Percentiles rank a stretch among this genome's conserved stretches.
phyloP scores from a whole-genome alignment of 176 grass and related monocot species.

The Tillandsia fasciculata region DNA sequence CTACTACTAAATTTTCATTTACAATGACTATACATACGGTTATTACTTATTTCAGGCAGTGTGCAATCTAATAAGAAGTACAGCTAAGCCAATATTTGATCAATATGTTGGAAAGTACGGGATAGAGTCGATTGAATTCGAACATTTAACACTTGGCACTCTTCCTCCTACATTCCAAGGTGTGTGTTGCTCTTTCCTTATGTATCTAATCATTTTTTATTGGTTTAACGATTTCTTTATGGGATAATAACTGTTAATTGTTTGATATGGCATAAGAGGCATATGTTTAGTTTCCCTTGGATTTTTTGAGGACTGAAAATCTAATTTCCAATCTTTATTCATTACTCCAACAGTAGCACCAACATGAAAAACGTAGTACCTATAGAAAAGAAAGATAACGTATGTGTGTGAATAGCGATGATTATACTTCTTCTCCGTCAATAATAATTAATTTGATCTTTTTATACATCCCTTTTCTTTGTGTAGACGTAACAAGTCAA shows the following conservation, averaged over 20 bases:
- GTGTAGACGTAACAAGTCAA: not conserved
- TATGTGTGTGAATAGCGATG: not conserved
- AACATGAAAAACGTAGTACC: no score
- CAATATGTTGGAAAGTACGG: slow-evolving; percentile 76
- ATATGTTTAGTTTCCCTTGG: no score
- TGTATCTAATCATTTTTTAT: not conserved
- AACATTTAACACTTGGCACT: slow-evolving; percentile 52
- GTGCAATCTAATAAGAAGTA: slow-evolving; percentile 64
- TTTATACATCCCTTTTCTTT: not conserved
- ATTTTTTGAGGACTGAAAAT: no score
- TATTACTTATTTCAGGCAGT: slow-evolving; percentile 45
- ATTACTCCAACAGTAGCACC: no score
- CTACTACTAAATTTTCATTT: not conserved
- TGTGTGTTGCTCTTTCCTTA: slow-evolving; percentile 18
- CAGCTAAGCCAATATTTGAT: slow-evolving; percentile 59
- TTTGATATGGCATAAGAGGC: not conserved
- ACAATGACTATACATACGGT: not conserved
- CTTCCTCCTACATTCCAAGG: slow-evolving; percentile 84
- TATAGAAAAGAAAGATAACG: no score
- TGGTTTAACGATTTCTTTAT: not conserved
- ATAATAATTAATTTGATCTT: not conserved
- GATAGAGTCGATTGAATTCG: slow-evolving; percentile 79
- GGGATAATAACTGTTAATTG: not conserved
- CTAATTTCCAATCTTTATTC: no score
- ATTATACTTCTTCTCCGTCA: not conserved